Evolutionary conservation across 306 rosid species (phyloP).

Genomic region (Albizia julibrissin): DNA sequence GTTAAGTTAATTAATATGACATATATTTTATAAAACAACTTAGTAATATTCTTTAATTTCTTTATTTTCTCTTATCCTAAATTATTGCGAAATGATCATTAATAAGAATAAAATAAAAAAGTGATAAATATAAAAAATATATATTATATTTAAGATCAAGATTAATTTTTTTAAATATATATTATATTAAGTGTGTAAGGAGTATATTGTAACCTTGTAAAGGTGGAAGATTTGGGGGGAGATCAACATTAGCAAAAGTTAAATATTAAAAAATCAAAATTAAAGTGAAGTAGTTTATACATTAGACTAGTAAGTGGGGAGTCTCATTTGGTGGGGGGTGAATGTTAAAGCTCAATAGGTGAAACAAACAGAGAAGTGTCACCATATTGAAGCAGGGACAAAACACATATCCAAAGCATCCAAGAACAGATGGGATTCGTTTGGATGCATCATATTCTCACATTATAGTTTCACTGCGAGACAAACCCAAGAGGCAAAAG

Average conservation of each 20-base stretch:
- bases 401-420: background rate
- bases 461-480: background rate
- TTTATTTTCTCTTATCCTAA: accelerated
- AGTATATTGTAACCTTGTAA: too few species aligned
- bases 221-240: too few species aligned
- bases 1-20: too few species aligned
- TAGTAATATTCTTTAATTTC: too few species aligned
- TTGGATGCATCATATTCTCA: background rate
- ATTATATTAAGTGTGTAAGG: too few species aligned
- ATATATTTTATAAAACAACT: too few species aligned
- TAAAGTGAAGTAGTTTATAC: background rate
- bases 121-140: too few species aligned
- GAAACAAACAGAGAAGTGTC: background rate
- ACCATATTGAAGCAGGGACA: background rate
- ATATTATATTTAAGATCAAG: too few species aligned
- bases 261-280: background rate
- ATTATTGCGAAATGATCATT: too few species aligned
- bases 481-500: background rate
- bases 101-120: too few species aligned
- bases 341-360: background rate
- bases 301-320: background rate
- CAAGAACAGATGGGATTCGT: background rate
- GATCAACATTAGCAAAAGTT: background rate
- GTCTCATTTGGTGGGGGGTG: background rate
- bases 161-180: too few species aligned